Evolutionary conservation across 2,329 filamentous ascomycete species (phyloP).

Genomic region (Zymoseptoria ardabiliae): DNA sequence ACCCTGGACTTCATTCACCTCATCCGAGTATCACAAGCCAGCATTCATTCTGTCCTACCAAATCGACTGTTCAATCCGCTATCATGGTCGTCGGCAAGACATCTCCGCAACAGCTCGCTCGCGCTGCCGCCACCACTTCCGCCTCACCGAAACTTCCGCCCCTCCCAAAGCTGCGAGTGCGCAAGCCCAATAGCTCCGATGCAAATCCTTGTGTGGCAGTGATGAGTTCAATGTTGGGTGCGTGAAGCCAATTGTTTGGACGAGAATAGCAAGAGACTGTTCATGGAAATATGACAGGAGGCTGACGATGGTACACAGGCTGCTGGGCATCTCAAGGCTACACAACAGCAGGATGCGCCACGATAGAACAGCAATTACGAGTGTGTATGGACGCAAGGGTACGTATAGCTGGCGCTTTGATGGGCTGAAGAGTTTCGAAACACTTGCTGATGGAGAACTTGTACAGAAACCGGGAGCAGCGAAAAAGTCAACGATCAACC

Average conservation of each 20-base stretch:
- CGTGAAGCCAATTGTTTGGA: constrained; percentile 18
- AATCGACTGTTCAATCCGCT: not conserved
- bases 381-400: constrained; percentile 75
- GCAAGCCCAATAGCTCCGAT: constrained; percentile 55
- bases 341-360: constrained; percentile 52
- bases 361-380: constrained; percentile 54
- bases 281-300: not conserved
- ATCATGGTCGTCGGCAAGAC: constrained; percentile 31
- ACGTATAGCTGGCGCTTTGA: constrained; percentile 31
- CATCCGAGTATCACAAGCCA: not conserved
- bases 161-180: constrained; percentile 56
- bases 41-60: not conserved
- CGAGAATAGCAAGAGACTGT: not conserved
- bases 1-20: not conserved
- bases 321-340: constrained; percentile 79
- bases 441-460: not conserved
- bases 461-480: constrained; percentile 47
- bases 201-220: constrained; percentile 57
- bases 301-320: constrained; percentile 41
- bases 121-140: constrained; percentile 26
- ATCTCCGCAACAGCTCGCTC: constrained; percentile 22
- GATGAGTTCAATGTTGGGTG: constrained; percentile 63
- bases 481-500: constrained; percentile 80
- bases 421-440: not conserved
- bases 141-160: constrained; percentile 47